Base-by-base conservation (phyloP, 371 early-diverging fungal genomes). In the Haplosporangium sp. region DNA sequence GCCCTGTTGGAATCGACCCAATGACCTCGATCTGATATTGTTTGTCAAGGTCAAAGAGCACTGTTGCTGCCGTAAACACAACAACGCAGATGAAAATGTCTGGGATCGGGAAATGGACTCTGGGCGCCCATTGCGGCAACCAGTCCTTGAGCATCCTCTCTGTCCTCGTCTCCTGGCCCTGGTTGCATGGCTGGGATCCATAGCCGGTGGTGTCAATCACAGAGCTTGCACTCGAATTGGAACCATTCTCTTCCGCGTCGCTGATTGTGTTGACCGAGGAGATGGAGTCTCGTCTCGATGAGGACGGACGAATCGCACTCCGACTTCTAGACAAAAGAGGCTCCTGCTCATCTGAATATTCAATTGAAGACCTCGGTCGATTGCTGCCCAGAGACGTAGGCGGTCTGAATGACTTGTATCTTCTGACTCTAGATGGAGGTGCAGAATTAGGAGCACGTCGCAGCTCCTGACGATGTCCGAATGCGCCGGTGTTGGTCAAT, bases 1-100 rank as follows among this genome's bases (percentile, higher is more conserved):
- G 59, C 14, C 85, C 87, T 37, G 71, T 66, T 38, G 85, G 86
- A 36, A 86, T 83, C 16, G 60, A 37, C 16, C 87, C 87, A 21
- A 87, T 83, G 16, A 84, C 80, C 38, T 61, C 71, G 41, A 85
- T 79, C 36, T 81, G 79, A 57, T 67, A 58, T 6, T 62, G 57
- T 13, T 74, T 64, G 48, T 83, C 81, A 20, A 71, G 56, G 1
- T 70, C 48, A 50, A 85, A 80, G 6, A 68, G 5, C 14, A 67
- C 69, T 21, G 81, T 80, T 12, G 62, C 41, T 14, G 76, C 12
- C 2, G 84, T 81, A 61, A 76, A 47, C 9, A 82, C 43, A 11
- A 84, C 73, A 13, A 84, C 75, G 1, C 75, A 73, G 51, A 81
- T 23, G 20, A 86, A 56, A n/a, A 85, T 69, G 45, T 82, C 81